Base-by-base conservation (phyloP, 2,329 filamentous ascomycete species). In the Colletotrichum zoysiae region DNA sequence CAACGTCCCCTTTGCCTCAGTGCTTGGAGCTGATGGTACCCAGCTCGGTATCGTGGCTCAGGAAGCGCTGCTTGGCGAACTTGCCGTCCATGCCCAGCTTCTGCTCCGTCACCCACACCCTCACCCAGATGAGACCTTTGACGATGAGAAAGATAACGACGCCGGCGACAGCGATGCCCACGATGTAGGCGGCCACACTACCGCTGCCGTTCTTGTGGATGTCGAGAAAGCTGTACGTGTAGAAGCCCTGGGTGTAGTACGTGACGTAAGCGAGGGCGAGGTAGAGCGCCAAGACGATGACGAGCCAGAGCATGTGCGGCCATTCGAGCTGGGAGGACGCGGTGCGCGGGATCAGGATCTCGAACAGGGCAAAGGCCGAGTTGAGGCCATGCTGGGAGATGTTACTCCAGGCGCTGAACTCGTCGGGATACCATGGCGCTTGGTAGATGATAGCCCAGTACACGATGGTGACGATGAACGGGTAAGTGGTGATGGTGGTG, bases 181-280 rank as follows among this genome's bases (percentile, higher is more conserved):
- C 81, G 61, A 89, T 87, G 77, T 93, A 93, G 2, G 84, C 92
- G 1, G 89, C 88, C 4, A 95, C 89, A 8, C 85, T 82, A 0
- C 85, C 87, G 38, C 85, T 79, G 20, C 86, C 85, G 61, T 87
- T 81, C 23, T 79, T 77, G 20, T 61, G 67, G 1, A 90, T 86
- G 78, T 97, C 86, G n/a, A 97, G 87, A 82, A 97, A 97, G 70
- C 77, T 79, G 82, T 97, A 97, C 0, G 92, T 87, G 80, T 95
- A 97, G 79, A 92, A 93, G 3, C 88, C 88, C 79, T 94, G 85
- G 0, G 90, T 91, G 5, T 88, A 89, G 73, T 88, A 81, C 0
- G 92, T 95, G 30, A 96, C 76, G 80, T 93, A 97, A 1, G 93
- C 93, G 20, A 97, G 82, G 0, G 84, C 88, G 14, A 95, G 86